Base-by-base conservation (phyloP, 495 filamentous ascomycete genomes). In the Lasiosphaeria ovina region DNA sequence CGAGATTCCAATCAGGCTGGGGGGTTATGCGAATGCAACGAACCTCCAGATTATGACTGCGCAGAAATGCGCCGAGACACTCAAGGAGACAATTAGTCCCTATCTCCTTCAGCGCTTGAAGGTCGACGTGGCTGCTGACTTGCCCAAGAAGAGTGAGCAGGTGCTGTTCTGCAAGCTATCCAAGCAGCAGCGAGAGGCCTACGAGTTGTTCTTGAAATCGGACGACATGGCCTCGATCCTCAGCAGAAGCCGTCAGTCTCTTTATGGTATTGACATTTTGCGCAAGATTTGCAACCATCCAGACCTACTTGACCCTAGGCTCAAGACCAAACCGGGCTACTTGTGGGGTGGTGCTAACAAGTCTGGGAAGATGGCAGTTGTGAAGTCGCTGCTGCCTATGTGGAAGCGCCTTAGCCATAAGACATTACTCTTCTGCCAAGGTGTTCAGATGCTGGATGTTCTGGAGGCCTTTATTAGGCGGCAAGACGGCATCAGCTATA, bases 241-340 rank as follows among this genome's bases (percentile, higher is more conserved):
- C 11, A 83, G 81, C 44, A 87, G 88, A 34, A 87, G 83, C 31
- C 80, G 83, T n/a, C 89, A 95, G 62, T 87, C 89, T 3, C 76
- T 98, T 2, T 93, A 87, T 68, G 93, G 92, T 8, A 89, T 98
- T 57, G 92, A 97, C 66, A 88, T 91, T 32, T 77, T 98, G 40
- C 89, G 94, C 58, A 98, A 98, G 77, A 92, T 98, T 48, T 97
- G 94, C 76, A 98, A 98, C 67, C 94, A 98, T 65, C 93, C 94
- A 1, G 93, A 98, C 72, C 79, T 98, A 3, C 76, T 85, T 3
- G 85, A 92, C 57, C 87, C 90, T 44, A 59, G 52, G 35, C 66
- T 87, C 35, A 85, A 81, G 33, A 69, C 73, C n/a, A 85, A 87
- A 55, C 60, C 77, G 0, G 81, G 76, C 12, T 89, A 89, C 58